A percentile compares a stretch with the other conserved stretches of the same genome.
phyloP scores from a whole-genome alignment of 495 filamentous ascomycete genomes.

The Penicillium lividum region DNA sequence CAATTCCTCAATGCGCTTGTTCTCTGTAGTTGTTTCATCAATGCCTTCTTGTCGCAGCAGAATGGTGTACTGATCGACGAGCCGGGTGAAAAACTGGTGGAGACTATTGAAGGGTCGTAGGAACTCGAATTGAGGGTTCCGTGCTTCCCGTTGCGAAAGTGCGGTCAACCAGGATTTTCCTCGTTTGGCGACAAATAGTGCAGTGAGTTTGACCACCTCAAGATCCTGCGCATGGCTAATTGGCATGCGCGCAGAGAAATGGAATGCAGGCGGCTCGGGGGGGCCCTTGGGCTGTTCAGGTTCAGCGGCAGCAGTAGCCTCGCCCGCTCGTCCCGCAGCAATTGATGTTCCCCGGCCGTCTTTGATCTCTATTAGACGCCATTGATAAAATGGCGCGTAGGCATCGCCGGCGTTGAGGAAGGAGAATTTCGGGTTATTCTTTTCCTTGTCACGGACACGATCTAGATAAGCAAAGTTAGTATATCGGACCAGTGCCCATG shows the following conservation, averaged over 20 bases:
- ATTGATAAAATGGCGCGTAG: conserved; percentile 85
- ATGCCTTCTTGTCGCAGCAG: conserved; percentile 68
- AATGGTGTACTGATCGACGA: conserved; percentile 93
- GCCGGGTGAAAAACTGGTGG: conserved; percentile 88
- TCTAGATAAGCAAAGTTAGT: conserved; percentile 43
- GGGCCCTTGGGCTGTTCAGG: conserved; percentile 76
- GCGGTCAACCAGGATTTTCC: conserved; percentile 88
- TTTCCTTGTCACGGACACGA: conserved; percentile 83
- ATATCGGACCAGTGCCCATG: neutral
- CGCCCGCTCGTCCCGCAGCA: conserved; percentile 72
- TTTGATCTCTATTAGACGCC: conserved; percentile 83
- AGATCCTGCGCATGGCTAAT: conserved; percentile 95
- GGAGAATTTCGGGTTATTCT: conserved; percentile 84
- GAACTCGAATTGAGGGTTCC: conserved; percentile 97
- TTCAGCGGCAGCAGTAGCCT: conserved; percentile 56
- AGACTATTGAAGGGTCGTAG: conserved; percentile 92
- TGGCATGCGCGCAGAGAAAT: conserved; percentile 96
- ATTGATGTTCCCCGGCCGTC: conserved; percentile 79
- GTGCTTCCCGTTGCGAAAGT: conserved; percentile 80
- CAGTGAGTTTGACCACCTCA: conserved; percentile 87
- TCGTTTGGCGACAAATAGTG: conserved; percentile 86
- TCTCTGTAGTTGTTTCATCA: conserved; percentile 66
- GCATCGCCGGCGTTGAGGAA: conserved; percentile 81
- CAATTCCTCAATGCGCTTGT: conserved; percentile 71
- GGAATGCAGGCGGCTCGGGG: conserved; percentile 81